A percentile compares a stretch with the other conserved stretches of the same genome.
Evolutionary conservation across 495 filamentous ascomycete species (phyloP).

Genomic region (Pyrenopolyporus hunteri): DNA sequence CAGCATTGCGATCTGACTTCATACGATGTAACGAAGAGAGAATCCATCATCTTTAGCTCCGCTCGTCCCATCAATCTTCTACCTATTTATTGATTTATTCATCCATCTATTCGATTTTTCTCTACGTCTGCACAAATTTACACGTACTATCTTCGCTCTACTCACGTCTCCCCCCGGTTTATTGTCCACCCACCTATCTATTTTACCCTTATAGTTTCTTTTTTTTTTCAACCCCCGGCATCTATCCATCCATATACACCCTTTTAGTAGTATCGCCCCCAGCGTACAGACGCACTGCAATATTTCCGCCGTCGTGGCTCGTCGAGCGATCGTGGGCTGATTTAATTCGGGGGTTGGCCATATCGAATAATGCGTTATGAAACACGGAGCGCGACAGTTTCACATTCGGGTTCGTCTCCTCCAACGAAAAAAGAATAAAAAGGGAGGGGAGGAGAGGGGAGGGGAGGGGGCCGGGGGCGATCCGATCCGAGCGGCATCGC

Average conservation of each 20-base stretch:
- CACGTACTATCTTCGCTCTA: background rate
- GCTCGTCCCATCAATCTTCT: constrained; percentile 20
- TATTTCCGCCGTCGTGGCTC: background rate
- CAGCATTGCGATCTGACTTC: constrained; percentile 43
- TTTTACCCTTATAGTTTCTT: background rate
- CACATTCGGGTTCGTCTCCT: constrained; percentile 5
- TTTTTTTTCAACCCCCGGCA: background rate
- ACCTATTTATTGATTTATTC: too few species aligned
- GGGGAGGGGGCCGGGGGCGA: too few species aligned
- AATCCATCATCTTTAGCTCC: constrained; percentile 6
- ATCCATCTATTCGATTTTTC: background rate
- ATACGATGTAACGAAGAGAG: constrained; percentile 44
- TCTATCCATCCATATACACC: constrained; percentile 10
- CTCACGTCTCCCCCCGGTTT: background rate
- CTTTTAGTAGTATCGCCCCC: background rate
- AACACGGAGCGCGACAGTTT: constrained; percentile 30
- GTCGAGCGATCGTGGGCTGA: constrained; percentile 20
- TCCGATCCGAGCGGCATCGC: background rate
- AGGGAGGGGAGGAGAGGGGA: too few species aligned
- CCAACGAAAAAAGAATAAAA: too few species aligned
- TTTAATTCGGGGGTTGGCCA: constrained; percentile 10
- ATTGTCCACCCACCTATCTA: background rate
- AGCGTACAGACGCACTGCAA: background rate
- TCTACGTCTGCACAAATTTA: background rate
- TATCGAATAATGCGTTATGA: constrained; percentile 37